A percentile compares a stretch with the other conserved stretches of the same genome.
Conservation (phyloP, 75 land plant genomes). For the Isoetes taiwanensis region DNA sequence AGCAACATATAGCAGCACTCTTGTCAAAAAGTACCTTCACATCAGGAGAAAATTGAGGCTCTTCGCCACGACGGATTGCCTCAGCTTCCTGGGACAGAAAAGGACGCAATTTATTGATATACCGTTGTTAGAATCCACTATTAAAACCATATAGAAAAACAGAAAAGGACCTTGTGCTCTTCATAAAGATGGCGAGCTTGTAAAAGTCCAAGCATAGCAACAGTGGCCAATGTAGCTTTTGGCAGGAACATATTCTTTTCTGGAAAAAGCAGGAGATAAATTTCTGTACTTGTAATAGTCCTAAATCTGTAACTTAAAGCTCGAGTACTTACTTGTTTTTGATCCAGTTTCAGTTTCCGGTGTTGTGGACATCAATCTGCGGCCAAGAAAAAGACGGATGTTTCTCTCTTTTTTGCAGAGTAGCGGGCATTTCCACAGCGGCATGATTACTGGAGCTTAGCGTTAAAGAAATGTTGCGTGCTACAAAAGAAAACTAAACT, state of each 20-base stretch:
- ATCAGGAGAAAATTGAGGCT: slow-evolving; percentile 68
- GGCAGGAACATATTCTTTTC: slow-evolving; percentile 49
- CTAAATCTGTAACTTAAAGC: too few relatives aligned
- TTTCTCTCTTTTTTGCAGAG: too few relatives aligned
- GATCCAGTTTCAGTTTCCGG: too few relatives aligned
- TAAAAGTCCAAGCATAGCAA: slow-evolving; percentile 81
- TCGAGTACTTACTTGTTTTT: too few relatives aligned
- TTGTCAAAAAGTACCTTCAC: slow-evolving; percentile 37
- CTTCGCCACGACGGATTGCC: slow-evolving; percentile 55
- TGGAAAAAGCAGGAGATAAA: too few relatives aligned
- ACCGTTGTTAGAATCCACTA: not conserved
- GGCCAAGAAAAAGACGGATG: too few relatives aligned
- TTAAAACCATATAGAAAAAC: slow-evolving; percentile 1
- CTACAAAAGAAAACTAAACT: too few relatives aligned
- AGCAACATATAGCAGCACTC: not conserved
- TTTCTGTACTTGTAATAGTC: too few relatives aligned
- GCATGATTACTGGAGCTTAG: too few relatives aligned
- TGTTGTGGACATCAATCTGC: too few relatives aligned
- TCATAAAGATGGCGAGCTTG: slow-evolving; percentile 82
- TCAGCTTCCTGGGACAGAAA: slow-evolving; percentile 41
- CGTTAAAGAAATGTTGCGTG: too few relatives aligned
- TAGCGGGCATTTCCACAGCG: too few relatives aligned
- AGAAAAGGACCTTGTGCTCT: slow-evolving; percentile 57
- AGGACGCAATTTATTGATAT: not conserved
- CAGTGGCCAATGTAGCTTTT: slow-evolving; percentile 83